phyloP scores from a whole-genome alignment of 345 rosid species.

The Tarenaya hassleriana region DNA sequence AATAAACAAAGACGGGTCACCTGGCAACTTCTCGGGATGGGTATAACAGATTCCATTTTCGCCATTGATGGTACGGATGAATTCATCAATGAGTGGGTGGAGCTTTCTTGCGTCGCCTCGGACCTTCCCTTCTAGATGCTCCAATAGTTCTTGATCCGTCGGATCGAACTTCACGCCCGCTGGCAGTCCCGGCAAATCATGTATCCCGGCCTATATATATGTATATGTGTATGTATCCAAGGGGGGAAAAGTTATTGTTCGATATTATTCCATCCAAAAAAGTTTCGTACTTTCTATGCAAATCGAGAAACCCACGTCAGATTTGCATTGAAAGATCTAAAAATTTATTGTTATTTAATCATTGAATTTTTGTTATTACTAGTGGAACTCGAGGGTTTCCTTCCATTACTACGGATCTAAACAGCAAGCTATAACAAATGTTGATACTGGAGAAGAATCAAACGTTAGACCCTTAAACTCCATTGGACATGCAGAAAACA shows the following conservation, averaged over 20 bases:
- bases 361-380: too few relatives aligned
- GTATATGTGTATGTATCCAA: neutral
- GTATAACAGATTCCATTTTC: constrained; percentile 98
- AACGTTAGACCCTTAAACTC: too few relatives aligned
- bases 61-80: constrained; percentile 86
- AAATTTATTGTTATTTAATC: too few relatives aligned
- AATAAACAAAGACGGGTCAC: constrained; percentile 31
- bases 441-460: too few relatives aligned
- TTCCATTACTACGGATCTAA: too few relatives aligned
- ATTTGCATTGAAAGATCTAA: too few relatives aligned
- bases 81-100: constrained; percentile 89
- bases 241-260: neutral
- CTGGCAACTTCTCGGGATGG: constrained; percentile 95
- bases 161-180: constrained; percentile 99
- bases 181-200: constrained; percentile 89
- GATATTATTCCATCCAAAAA: neutral
- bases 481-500: too few relatives aligned
- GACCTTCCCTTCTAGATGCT: constrained; percentile 89
- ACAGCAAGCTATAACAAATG: too few relatives aligned
- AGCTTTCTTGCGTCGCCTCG: constrained; percentile 59
- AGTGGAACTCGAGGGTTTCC: too few relatives aligned
- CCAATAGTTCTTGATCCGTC: constrained; percentile 91
- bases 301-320: too few relatives aligned
- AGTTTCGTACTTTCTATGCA: neutral
- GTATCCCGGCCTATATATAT: constrained; percentile 50